Conservation (phyloP, 2,329 filamentous ascomycete genomes). For the Fusarium clavum region DNA sequence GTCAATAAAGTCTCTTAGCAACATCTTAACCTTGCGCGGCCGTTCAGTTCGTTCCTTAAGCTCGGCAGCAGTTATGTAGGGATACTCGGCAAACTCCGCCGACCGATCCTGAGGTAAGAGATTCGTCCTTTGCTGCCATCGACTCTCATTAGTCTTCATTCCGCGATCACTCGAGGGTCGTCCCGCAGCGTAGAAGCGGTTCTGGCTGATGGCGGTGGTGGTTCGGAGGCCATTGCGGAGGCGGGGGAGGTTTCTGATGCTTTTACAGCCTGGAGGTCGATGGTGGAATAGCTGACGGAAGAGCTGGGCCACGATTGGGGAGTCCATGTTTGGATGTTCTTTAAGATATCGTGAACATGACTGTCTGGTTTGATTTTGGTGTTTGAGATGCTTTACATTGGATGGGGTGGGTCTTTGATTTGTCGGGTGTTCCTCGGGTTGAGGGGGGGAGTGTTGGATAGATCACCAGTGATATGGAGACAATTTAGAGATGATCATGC, state of each 20-base stretch:
- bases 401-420: slow-evolving; percentile 33
- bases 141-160: slow-evolving; percentile 68
- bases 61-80: slow-evolving; percentile 85
- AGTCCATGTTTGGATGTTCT: slow-evolving; percentile 73
- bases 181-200: slow-evolving; percentile 46
- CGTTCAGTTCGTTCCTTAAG: slow-evolving; percentile 78
- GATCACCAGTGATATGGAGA: background rate
- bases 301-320: slow-evolving; percentile 78
- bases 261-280: slow-evolving; percentile 52
- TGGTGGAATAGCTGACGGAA: slow-evolving; percentile 89
- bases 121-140: slow-evolving; percentile 88
- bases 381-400: slow-evolving; percentile 23
- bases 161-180: slow-evolving; percentile 53
- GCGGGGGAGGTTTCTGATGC: slow-evolving; percentile 41
- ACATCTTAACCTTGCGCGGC: slow-evolving; percentile 92
- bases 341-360: slow-evolving; percentile 25
- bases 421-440: slow-evolving; percentile 43
- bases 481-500: slow-evolving; percentile 19
- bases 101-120: slow-evolving; percentile 80
- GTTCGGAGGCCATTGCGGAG: slow-evolving; percentile 42
- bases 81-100: slow-evolving; percentile 84
- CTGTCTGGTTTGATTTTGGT: slow-evolving; percentile 10
- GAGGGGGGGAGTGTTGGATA: background rate
- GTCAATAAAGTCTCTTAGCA: slow-evolving; percentile 97
- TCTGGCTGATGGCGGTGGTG: slow-evolving; percentile 32